These are phyloP conservation scores for Kurtzmaniella quercitrusa DNA, from an alignment of 1,139 yeast genomes.

Conservation along the genomic window DNA sequence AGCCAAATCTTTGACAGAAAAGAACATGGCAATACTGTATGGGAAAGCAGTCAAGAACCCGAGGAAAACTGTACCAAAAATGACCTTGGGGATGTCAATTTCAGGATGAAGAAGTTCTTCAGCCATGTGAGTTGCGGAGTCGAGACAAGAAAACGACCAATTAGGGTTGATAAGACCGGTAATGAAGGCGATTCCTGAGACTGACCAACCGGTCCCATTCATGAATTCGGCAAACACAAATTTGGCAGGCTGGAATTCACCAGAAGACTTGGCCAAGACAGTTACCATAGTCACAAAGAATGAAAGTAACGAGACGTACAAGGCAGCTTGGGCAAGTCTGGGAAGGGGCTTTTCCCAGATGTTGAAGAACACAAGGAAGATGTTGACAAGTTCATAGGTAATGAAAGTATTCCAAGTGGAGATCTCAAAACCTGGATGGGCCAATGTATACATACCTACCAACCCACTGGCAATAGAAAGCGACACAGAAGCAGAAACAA, in stretches of 20 bases:
- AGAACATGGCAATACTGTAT: slow-evolving; percentile 41
- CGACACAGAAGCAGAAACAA: slow-evolving; percentile 21
- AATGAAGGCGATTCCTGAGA: slow-evolving; percentile 39
- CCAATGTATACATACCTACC: slow-evolving; percentile 46
- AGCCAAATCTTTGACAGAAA: slow-evolving; percentile 31
- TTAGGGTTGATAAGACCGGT: slow-evolving; percentile 42
- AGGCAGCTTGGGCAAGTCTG: slow-evolving; percentile 28
- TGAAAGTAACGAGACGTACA: slow-evolving; percentile 34
- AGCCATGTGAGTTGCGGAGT: slow-evolving; percentile 41
- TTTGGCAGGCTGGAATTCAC: slow-evolving; percentile 30
- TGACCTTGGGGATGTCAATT: slow-evolving; percentile 39
- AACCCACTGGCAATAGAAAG: slow-evolving; percentile 19
- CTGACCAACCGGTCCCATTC: slow-evolving; percentile 39
- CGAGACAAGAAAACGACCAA: slow-evolving; percentile 42
- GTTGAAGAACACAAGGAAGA: slow-evolving; percentile 31
- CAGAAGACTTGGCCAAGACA: slow-evolving; percentile 34
- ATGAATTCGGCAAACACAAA: slow-evolving; percentile 36
- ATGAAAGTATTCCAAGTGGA: slow-evolving; percentile 52
- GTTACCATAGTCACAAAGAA: slow-evolving; percentile 33
- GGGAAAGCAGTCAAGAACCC: slow-evolving; percentile 38
- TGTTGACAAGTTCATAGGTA: slow-evolving; percentile 38
- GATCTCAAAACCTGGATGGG: slow-evolving; percentile 36
- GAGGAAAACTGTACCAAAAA: slow-evolving; percentile 39
- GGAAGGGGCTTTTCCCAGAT: slow-evolving; percentile 36
- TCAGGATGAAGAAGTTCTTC: slow-evolving; percentile 37